These are phyloP conservation scores for Aspergillus sclerotioniger DNA, from an alignment of 495 filamentous ascomycete genomes.

Conservation along the genomic window DNA sequence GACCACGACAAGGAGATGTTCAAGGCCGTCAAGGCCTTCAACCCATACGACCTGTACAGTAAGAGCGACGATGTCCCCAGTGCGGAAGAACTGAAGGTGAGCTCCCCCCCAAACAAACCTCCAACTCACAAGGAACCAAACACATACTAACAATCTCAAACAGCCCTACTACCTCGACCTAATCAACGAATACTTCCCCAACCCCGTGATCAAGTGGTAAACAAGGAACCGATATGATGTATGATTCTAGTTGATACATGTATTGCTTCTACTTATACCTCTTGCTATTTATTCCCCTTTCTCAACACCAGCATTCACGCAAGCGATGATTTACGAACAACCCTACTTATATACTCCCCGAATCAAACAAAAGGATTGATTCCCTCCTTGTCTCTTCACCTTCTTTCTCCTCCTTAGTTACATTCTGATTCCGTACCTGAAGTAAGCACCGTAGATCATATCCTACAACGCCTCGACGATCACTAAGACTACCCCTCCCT, in stretches of 20 bases:
- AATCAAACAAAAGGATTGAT: neutral
- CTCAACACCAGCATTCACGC: neutral
- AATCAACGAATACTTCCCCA: slow-evolving; percentile 82
- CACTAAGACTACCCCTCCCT: no score
- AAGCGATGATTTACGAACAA: slow-evolving; percentile 15
- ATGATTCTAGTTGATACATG: neutral
- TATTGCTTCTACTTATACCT: no score
- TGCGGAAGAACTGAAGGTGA: slow-evolving; percentile 68
- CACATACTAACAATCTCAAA: neutral
- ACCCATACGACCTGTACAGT: slow-evolving; percentile 88
- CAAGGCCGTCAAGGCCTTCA: slow-evolving; percentile 79
- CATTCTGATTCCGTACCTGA: no score
- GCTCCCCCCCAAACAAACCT: slow-evolving; percentile 11
- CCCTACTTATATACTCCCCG: neutral
- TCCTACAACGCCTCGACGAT: no score
- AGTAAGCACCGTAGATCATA: no score
- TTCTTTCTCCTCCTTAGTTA: no score
- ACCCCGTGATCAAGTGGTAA: slow-evolving; percentile 75
- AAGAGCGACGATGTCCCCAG: slow-evolving; percentile 81
- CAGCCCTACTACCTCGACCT: slow-evolving; percentile 80
- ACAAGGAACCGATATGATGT: neutral
- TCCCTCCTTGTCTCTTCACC: no score
- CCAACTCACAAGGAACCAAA: neutral
- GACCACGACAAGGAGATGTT: slow-evolving; percentile 76
- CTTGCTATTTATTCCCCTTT: neutral